Conservation (phyloP, 805 yeast species). For the Pichia ethanolica region DNA sequence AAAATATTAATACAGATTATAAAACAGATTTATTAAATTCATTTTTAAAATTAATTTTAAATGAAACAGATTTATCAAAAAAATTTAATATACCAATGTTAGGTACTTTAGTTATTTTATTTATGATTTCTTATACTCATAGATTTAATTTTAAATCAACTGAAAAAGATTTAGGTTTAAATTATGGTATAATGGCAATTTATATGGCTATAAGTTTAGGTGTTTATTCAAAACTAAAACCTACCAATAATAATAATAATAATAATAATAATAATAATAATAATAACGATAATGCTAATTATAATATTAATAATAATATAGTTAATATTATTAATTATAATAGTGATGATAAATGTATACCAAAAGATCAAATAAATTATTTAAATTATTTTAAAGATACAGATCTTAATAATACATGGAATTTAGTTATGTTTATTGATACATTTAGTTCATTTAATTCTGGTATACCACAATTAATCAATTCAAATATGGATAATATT, state of each 20-base stretch:
- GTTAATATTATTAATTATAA: too few relatives aligned
- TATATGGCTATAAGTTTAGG: slow-evolving; percentile 20
- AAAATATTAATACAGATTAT: slow-evolving; percentile 11
- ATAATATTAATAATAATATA: too few relatives aligned
- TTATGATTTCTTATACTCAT: slow-evolving; percentile 14
- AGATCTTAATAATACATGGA: slow-evolving; percentile 18
- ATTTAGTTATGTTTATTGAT: slow-evolving; percentile 16
- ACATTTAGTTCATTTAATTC: slow-evolving; percentile 18
- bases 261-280: not conserved
- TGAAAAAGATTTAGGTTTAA: slow-evolving; percentile 13
- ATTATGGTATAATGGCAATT: slow-evolving; percentile 14
- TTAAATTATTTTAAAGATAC: slow-evolving; percentile 9
- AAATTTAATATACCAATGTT: slow-evolving; percentile 16
- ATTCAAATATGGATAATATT: slow-evolving; percentile 6
- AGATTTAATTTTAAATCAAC: slow-evolving; percentile 15
- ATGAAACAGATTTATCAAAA: slow-evolving; percentile 12
- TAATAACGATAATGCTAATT: too few relatives aligned
- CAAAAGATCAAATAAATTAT: not conserved
- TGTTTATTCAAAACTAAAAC: slow-evolving; percentile 1
- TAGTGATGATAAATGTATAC: too few relatives aligned
- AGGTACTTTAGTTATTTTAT: slow-evolving; percentile 14
- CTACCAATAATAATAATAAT: not conserved
- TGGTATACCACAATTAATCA: slow-evolving; percentile 17
- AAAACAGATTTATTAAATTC: slow-evolving; percentile 15
- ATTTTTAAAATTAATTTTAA: slow-evolving; percentile 13